A percentile compares a stretch with the other conserved stretches of the same genome.
These are phyloP conservation scores for Hymenochaete sp. DNA, from an alignment of 1,284 basidiomycete species.

Conservation along the genomic window DNA sequence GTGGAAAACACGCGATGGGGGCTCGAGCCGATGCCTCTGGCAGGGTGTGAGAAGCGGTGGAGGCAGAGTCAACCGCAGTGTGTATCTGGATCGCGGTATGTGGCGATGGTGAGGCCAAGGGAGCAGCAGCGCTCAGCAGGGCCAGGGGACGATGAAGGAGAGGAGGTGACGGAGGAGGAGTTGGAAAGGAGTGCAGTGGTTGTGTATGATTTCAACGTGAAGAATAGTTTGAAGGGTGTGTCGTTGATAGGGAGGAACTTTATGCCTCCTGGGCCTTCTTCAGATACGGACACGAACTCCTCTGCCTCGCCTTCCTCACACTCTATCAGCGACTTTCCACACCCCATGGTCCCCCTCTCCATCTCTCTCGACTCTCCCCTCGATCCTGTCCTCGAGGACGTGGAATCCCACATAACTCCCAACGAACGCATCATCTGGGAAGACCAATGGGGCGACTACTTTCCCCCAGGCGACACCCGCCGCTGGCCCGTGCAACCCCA, in stretches of 20 bases:
- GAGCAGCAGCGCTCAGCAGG: not conserved
- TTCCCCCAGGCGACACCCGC: not conserved
- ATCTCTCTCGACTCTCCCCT: too few species aligned
- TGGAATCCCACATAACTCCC: too few species aligned
- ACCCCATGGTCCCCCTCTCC: too few species aligned
- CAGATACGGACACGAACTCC: not conserved
- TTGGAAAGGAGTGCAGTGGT: not conserved
- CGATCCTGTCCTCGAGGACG: too few species aligned
- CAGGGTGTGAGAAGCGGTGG: constrained; percentile 1
- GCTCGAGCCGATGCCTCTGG: not conserved
- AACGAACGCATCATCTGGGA: too few species aligned
- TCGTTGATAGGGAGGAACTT: constrained; percentile 1
- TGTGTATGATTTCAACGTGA: constrained; percentile 14
- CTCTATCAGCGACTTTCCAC: too few species aligned
- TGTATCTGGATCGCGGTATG: constrained; percentile 8
- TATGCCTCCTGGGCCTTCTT: not conserved
- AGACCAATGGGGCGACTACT: constrained; percentile 2
- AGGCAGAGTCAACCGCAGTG: too few species aligned
- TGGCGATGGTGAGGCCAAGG: constrained; percentile 7
- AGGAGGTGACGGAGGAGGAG: too few species aligned
- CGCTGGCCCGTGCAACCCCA: not conserved
- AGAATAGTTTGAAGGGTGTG: constrained; percentile 1
- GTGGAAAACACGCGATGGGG: constrained; percentile 12
- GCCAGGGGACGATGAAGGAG: not conserved
- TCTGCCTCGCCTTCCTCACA: too few species aligned